A percentile compares a stretch with the other conserved stretches of the same genome.
These are phyloP conservation scores for Thinopyrum obtusiflorum DNA, from an alignment of 202 grass and related monocot species.

Conservation along the genomic window DNA sequence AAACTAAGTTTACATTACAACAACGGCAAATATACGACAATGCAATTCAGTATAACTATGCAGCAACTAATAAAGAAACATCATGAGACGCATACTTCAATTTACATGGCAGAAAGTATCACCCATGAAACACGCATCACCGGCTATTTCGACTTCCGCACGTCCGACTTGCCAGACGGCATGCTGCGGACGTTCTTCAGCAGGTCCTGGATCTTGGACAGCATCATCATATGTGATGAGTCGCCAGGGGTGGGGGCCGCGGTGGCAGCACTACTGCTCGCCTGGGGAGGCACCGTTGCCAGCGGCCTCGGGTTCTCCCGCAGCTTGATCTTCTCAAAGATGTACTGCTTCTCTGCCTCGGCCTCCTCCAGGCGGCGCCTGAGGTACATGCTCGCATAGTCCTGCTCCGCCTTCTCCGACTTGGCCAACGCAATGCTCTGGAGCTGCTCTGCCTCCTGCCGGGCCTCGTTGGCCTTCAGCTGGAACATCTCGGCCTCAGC, in stretches of 20 bases:
- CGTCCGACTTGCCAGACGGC: slow-evolving; percentile 42
- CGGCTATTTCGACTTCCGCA: slow-evolving; percentile 44
- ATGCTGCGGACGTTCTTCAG: slow-evolving; percentile 67
- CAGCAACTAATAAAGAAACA: too few species aligned
- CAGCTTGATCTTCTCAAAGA: slow-evolving; percentile 78
- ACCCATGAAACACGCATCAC: neutral
- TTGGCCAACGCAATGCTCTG: slow-evolving; percentile 68
- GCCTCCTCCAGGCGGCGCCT: slow-evolving; percentile 84
- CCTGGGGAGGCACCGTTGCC: neutral
- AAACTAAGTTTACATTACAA: too few species aligned
- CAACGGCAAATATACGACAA: too few species aligned
- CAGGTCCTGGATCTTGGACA: slow-evolving; percentile 86
- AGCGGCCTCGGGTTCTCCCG: slow-evolving; percentile 44
- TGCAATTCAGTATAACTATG: too few species aligned
- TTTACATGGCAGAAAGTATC: neutral
- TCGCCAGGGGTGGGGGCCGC: neutral
- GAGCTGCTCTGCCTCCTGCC: slow-evolving; percentile 71
- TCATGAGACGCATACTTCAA: neutral
- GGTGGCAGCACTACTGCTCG: neutral
- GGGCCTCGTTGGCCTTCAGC: slow-evolving; percentile 73
- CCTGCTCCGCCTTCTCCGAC: slow-evolving; percentile 69
- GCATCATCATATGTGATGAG: slow-evolving; percentile 57
- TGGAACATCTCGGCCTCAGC: slow-evolving; percentile 93
- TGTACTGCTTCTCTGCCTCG: slow-evolving; percentile 78
- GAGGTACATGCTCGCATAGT: slow-evolving; percentile 77